Conservation (phyloP, 768 basidiomycete genomes). For the Rhizopogon vinicolor region DNA sequence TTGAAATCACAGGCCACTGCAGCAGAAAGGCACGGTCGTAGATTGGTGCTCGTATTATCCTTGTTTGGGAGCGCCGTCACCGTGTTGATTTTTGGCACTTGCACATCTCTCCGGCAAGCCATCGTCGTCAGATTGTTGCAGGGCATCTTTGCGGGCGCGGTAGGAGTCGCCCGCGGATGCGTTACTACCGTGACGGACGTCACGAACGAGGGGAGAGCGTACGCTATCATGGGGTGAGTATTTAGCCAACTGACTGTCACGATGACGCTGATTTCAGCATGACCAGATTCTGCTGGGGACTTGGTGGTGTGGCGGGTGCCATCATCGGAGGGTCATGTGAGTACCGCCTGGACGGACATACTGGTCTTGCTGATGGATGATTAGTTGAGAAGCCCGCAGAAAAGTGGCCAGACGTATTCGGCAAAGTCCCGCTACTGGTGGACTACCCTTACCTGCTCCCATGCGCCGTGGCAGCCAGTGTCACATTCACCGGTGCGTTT, state of each 20-base stretch:
- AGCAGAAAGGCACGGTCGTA: constrained; percentile 85
- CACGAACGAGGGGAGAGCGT: constrained; percentile 91
- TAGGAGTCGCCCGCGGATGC: constrained; percentile 90
- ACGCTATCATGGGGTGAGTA: constrained; percentile 79
- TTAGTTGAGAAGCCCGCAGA: constrained; percentile 78
- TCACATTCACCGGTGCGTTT: constrained; percentile 65
- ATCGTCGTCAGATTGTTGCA: constrained; percentile 84
- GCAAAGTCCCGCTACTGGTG: constrained; percentile 59
- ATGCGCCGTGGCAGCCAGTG: constrained; percentile 67
- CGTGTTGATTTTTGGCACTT: constrained; percentile 74
- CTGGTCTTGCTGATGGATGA: constrained; percentile 10
- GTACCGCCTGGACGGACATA: constrained; percentile 21
- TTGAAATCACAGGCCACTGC: constrained; percentile 67
- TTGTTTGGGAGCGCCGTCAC: constrained; percentile 82
- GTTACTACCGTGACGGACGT: constrained; percentile 85
- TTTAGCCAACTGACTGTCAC: neutral
- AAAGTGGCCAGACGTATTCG: constrained; percentile 83
- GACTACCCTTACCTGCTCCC: constrained; percentile 90
- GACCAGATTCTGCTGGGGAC: constrained; percentile 86
- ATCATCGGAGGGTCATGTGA: constrained; percentile 80
- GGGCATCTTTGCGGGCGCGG: constrained; percentile 89
- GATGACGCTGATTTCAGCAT: neutral
- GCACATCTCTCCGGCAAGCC: constrained; percentile 72
- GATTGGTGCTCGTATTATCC: constrained; percentile 80
- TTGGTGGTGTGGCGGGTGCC: constrained; percentile 90